These are phyloP conservation scores for Plenodomus lindquistii DNA, from an alignment of 2,329 filamentous ascomycete genomes.

Conservation along the genomic window DNA sequence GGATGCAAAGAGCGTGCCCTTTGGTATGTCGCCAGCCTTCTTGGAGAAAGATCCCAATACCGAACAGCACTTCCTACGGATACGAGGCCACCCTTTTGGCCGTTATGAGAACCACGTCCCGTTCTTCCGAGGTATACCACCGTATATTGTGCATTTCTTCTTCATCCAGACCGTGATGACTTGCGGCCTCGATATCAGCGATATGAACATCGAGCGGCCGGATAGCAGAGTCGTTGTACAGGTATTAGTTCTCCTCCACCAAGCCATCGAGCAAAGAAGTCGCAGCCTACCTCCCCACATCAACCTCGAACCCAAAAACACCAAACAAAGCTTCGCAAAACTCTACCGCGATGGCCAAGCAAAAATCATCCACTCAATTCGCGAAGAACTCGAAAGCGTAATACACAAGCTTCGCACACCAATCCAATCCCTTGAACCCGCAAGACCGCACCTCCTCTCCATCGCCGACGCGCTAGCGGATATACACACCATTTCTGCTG, in stretches of 20 bases:
- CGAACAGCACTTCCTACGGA: slow-evolving; percentile 42
- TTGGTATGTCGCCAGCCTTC: slow-evolving; percentile 29
- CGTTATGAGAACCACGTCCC: slow-evolving; percentile 36
- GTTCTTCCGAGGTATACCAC: slow-evolving; percentile 40
- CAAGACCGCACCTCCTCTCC: slow-evolving; percentile 13
- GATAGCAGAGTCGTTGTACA: slow-evolving; percentile 25
- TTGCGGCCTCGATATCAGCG: slow-evolving; percentile 16
- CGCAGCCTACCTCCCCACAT: slow-evolving; percentile 18
- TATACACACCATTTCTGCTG: slow-evolving; percentile 16
- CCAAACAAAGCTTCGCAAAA: slow-evolving; percentile 46
- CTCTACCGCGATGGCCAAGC: slow-evolving; percentile 51
- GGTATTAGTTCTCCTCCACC: slow-evolving; percentile 26
- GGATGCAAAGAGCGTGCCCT: slow-evolving; percentile 24
- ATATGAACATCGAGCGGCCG: slow-evolving; percentile 16
- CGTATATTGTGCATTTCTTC: slow-evolving; percentile 38
- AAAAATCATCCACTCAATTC: slow-evolving; percentile 29
- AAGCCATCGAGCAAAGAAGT: slow-evolving; percentile 27
- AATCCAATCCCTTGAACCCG: slow-evolving; percentile 3
- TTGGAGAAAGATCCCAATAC: slow-evolving; percentile 23
- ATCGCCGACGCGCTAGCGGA: slow-evolving; percentile 13
- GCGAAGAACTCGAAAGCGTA: slow-evolving; percentile 23
- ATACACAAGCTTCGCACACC: slow-evolving; percentile 10
- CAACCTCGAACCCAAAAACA: slow-evolving; percentile 24
- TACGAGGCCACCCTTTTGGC: slow-evolving; percentile 34
- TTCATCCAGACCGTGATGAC: slow-evolving; percentile 32